phyloP scores from a whole-genome alignment of 1,284 basidiomycete genomes.

The Rhodotorula sp. region DNA sequence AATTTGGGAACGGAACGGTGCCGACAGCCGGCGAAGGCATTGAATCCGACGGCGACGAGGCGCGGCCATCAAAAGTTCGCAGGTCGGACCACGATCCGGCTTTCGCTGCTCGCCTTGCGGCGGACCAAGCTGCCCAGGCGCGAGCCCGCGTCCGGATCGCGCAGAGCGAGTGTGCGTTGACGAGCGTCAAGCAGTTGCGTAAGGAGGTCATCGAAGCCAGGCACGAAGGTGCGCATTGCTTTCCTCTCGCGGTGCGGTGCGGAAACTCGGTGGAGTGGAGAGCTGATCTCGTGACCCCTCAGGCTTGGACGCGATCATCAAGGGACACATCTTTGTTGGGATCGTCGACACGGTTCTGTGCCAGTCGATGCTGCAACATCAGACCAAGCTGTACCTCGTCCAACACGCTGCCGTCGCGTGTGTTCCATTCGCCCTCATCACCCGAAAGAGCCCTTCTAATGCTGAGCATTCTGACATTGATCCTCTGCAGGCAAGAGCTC shows the following conservation, averaged over 20 bases:
- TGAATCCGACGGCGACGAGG: neutral
- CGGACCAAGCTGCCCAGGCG: conserved; percentile 19
- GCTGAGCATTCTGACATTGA: neutral
- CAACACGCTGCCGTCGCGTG: conserved; percentile 80
- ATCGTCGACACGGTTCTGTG: conserved; percentile 75
- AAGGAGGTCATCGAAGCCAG: conserved; percentile 60
- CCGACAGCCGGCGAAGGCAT: neutral
- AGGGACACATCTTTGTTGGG: conserved; percentile 88
- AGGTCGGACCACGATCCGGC: conserved; percentile 32
- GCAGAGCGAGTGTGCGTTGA: conserved; percentile 75
- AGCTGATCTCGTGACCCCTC: neutral
- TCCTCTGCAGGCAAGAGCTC: conserved; percentile 70
- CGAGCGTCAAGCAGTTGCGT: conserved; percentile 72
- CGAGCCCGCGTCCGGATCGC: conserved; percentile 55
- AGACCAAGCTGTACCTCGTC: conserved; percentile 82
- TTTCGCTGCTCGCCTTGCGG: conserved; percentile 20
- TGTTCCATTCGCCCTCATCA: conserved; percentile 46
- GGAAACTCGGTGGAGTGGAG: neutral
- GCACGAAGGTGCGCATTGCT: conserved; percentile 60
- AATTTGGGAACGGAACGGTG: neutral
- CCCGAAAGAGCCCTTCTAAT: neutral
- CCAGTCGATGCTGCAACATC: conserved; percentile 80
- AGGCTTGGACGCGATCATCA: conserved; percentile 80
- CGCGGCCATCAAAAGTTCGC: conserved; percentile 5
- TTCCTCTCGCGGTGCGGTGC: neutral